phyloP scores from a whole-genome alignment of 169 alveolate species.

The Eimeria brunetti region DNA sequence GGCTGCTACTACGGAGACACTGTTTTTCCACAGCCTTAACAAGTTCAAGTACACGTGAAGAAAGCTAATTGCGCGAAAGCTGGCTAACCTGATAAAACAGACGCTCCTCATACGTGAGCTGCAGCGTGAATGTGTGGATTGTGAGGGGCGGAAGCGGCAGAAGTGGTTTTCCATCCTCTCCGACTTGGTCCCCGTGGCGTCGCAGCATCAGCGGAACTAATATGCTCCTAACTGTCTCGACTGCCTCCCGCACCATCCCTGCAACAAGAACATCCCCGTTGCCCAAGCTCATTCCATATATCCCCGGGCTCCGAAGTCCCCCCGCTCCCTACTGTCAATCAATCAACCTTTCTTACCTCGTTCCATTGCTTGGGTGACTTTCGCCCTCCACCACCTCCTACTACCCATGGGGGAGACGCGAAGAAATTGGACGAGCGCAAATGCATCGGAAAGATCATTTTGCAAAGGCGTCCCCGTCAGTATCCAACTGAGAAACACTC shows the following conservation, averaged over 20 bases:
- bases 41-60: not conserved
- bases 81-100: conserved; percentile 80
- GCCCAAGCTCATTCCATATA: not conserved
- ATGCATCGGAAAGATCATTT: conserved; percentile 93
- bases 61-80: not conserved
- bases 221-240: conserved; percentile 85
- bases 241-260: conserved; percentile 84
- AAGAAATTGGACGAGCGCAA: conserved; percentile 91
- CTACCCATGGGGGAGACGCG: conserved; percentile 92
- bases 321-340: not conserved
- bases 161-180: conserved; percentile 86
- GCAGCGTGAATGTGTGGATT: conserved; percentile 86
- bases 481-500: conserved; percentile 87
- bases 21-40: not conserved
- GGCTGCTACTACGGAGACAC: not conserved
- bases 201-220: conserved; percentile 93
- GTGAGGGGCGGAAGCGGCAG: conserved; percentile 91
- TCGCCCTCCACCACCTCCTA: conserved; percentile 88
- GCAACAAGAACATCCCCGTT: conserved; percentile 11
- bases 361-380: conserved; percentile 84
- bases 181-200: conserved; percentile 91
- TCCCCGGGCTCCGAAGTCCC: not conserved
- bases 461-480: conserved; percentile 97
- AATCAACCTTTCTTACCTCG: conserved; percentile 34
- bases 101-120: conserved; percentile 88